Evolutionary conservation across 305 asterid genomes (phyloP).

Genomic region (Plantago coronopus): DNA sequence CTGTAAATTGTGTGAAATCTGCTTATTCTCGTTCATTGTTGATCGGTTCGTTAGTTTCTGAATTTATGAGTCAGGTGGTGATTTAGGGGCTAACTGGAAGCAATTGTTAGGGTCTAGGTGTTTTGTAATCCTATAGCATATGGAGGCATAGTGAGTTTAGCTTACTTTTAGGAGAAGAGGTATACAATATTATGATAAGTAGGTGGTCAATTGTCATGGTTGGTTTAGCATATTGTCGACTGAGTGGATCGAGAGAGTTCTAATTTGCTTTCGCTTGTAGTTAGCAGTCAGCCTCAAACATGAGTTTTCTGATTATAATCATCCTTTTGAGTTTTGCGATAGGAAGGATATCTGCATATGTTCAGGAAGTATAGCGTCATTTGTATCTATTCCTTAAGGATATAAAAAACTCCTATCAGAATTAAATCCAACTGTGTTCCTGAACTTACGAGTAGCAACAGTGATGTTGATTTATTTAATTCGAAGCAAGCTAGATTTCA

Average conservation of each 20-base stretch:
- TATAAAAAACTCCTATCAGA: background rate
- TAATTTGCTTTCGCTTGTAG: background rate
- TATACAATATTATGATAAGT: no score
- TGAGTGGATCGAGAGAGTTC: background rate
- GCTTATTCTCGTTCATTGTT: no score
- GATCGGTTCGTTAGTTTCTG: background rate
- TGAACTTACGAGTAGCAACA: background rate
- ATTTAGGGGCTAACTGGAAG: background rate
- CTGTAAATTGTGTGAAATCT: background rate
- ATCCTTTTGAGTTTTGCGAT: background rate
- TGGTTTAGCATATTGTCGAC: background rate
- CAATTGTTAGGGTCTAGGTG: background rate
- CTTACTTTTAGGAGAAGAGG: no score
- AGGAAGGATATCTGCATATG: background rate
- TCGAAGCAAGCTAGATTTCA: background rate
- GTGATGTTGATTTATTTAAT: background rate
- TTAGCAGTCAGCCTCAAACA: background rate
- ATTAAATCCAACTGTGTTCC: background rate
- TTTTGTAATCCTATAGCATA: background rate
- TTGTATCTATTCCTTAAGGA: no score
- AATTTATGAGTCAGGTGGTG: background rate
- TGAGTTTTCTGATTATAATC: background rate
- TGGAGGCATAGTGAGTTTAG: no score
- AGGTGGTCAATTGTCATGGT: background rate
- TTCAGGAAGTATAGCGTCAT: no score